phyloP scores from a whole-genome alignment of 148 eudicot genomes.

The Pharnaceum exiguum region DNA sequence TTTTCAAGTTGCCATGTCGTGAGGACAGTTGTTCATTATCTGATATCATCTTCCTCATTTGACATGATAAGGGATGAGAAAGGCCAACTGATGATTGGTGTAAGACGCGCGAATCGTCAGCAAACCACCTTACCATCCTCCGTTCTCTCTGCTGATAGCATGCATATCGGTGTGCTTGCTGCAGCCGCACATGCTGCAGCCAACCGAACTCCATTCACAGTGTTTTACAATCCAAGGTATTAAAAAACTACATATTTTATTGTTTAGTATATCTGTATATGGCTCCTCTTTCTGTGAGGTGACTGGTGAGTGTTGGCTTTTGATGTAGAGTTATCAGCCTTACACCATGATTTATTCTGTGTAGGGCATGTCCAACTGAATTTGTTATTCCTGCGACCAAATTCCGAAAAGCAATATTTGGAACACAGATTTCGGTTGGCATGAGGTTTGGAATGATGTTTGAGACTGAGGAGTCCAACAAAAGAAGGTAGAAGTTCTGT shows the following conservation, averaged over 20 bases:
- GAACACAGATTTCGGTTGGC: slow-evolving; percentile 78
- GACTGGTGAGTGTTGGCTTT: not conserved
- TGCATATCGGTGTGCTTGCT: slow-evolving; percentile 98
- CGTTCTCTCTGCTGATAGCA: slow-evolving; percentile 92
- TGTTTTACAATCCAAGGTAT: slow-evolving; percentile 96
- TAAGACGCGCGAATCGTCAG: slow-evolving; percentile 90
- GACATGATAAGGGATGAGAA: slow-evolving; percentile 66
- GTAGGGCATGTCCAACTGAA: slow-evolving; percentile 95
- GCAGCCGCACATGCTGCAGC: slow-evolving; percentile 98
- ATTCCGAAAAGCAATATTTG: slow-evolving; percentile 67
- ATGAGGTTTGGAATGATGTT: slow-evolving; percentile 99
- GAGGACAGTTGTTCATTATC: too few relatives aligned
- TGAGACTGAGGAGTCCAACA: slow-evolving; percentile 91
- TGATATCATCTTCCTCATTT: not conserved
- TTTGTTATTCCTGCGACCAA: slow-evolving; percentile 81
- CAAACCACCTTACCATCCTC: slow-evolving; percentile 89
- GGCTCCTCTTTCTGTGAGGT: too few relatives aligned
- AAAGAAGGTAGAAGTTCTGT: slow-evolving; percentile 54
- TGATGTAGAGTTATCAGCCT: not conserved
- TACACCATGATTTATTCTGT: slow-evolving; percentile 9
- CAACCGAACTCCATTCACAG: slow-evolving; percentile 67
- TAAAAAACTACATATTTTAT: too few relatives aligned
- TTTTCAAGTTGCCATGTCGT: too few relatives aligned
- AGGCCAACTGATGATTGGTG: slow-evolving; percentile 79
- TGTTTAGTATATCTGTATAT: too few relatives aligned